Percentiles rank a stretch among this genome's conserved stretches.
Conservation (phyloP, 2,329 filamentous ascomycete species). For the Fusarium humuli region DNA sequence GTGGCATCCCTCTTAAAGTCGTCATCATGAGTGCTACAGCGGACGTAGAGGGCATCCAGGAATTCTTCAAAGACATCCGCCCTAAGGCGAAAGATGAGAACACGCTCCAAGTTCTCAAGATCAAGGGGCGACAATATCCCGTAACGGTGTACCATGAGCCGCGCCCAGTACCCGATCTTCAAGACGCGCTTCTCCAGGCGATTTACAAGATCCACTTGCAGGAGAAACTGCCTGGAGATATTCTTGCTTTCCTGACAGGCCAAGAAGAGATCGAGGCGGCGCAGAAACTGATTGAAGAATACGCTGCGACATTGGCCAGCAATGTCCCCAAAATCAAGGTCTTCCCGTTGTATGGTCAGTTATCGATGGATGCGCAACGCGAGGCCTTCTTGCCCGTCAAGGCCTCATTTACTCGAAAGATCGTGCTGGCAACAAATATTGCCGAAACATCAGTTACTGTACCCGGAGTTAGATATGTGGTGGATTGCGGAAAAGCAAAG, state of each 20-base stretch:
- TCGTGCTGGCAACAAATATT: constrained; percentile 95
- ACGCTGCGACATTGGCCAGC: constrained; percentile 76
- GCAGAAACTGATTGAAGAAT: constrained; percentile 83
- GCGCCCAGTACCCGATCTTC: constrained; percentile 80
- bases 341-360: constrained; percentile 87
- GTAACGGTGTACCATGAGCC: constrained; percentile 82
- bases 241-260: constrained; percentile 90
- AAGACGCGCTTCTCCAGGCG: constrained; percentile 82
- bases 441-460: constrained; percentile 99
- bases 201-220: constrained; percentile 89
- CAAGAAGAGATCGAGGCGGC: constrained; percentile 91
- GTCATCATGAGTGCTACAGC: constrained; percentile 98
- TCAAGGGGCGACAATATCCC: constrained; percentile 88
- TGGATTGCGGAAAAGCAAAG: constrained; percentile 95
- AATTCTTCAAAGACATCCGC: constrained; percentile 72
- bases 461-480: constrained; percentile 88
- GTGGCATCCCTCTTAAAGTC: constrained; percentile 83
- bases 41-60: constrained; percentile 80
- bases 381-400: constrained; percentile 83
- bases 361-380: constrained; percentile 88
- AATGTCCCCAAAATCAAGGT: constrained; percentile 79
- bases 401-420: constrained; percentile 80
- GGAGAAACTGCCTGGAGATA: constrained; percentile 92
- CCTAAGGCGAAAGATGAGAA: constrained; percentile 30
- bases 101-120: constrained; percentile 65